A percentile compares a stretch with the other conserved stretches of the same genome.
These are phyloP conservation scores for Lodderomyces metapsilosis DNA, from an alignment of 1,139 yeast species.

Conservation along the genomic window DNA sequence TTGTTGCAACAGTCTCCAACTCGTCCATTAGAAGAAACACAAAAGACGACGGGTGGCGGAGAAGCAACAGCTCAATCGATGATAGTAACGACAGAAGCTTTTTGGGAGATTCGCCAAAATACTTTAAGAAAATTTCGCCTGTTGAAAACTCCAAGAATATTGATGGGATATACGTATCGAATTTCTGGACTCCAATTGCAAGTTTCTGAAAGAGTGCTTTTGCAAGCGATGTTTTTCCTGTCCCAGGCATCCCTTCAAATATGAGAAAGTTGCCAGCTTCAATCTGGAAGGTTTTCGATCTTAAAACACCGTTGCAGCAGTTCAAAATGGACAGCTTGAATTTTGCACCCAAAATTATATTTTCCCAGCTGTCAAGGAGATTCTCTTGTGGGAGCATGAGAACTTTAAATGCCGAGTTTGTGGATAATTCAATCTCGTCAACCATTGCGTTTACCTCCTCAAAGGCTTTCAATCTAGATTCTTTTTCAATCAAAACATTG, in stretches of 20 bases:
- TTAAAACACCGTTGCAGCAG: conserved; percentile 14
- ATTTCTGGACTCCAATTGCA: conserved; percentile 16
- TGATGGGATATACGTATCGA: conserved; percentile 10
- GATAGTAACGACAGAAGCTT: conserved; percentile 29
- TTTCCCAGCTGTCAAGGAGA: conserved; percentile 21
- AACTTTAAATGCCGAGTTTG: neutral
- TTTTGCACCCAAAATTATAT: conserved; percentile 21
- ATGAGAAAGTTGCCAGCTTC: conserved; percentile 5
- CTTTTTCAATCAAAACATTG: neutral
- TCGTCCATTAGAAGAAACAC: conserved; percentile 36
- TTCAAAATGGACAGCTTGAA: conserved; percentile 23
- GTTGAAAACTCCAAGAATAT: conserved; percentile 33
- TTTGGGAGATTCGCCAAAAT: conserved; percentile 41
- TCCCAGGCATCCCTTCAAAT: conserved; percentile 20
- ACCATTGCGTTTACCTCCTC: neutral
- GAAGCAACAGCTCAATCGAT: conserved; percentile 22
- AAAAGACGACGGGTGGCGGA: conserved; percentile 14
- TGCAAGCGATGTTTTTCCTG: conserved; percentile 46
- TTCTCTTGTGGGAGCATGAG: neutral
- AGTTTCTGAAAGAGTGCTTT: conserved; percentile 37
- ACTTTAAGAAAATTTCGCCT: conserved; percentile 35
- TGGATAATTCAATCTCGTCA: neutral
- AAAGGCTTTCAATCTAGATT: neutral
- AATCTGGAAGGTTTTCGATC: neutral
- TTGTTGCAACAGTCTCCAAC: conserved; percentile 37